Conservation (phyloP, 2,329 filamentous ascomycete species). For the Phyllosticta ampelicida region DNA sequence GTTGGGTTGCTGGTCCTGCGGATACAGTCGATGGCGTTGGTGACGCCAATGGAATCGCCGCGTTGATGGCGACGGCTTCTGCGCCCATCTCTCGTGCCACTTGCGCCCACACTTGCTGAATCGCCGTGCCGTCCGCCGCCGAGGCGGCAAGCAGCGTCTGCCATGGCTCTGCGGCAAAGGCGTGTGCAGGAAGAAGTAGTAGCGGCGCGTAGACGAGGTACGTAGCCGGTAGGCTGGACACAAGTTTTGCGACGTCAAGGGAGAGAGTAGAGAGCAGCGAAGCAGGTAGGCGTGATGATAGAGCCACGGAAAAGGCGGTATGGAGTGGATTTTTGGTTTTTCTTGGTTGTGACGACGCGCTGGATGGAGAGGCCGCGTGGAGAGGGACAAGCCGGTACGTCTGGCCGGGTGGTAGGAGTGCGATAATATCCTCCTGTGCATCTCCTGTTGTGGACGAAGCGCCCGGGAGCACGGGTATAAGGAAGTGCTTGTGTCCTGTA, state of each 20-base stretch:
- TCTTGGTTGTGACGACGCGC: not conserved
- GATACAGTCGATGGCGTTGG: constrained; percentile 22
- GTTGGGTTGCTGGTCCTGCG: constrained; percentile 19
- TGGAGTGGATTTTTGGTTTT: not conserved
- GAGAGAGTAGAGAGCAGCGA: constrained; percentile 12
- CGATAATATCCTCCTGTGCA: not conserved
- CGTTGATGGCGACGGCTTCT: constrained; percentile 49
- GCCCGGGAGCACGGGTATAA: not conserved
- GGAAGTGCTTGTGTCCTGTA: not conserved
- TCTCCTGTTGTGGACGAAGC: not conserved
- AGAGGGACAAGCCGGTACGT: not conserved
- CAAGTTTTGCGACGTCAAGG: constrained; percentile 14
- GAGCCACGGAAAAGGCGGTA: constrained; percentile 2
- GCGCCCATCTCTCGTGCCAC: constrained; percentile 31
- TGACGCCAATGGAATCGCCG: constrained; percentile 35
- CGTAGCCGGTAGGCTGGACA: constrained; percentile 23
- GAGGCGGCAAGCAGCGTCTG: constrained; percentile 18
- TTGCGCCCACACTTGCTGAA: constrained; percentile 13
- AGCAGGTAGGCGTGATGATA: constrained; percentile 7
- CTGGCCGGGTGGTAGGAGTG: not conserved
- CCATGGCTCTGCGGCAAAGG: constrained; percentile 31
- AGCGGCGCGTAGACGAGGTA: constrained; percentile 49
- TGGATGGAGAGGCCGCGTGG: not conserved
- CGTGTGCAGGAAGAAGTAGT: constrained; percentile 43
- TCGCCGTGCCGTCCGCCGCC: constrained; percentile 18